Conservation (phyloP, 2,329 filamentous ascomycete genomes). For the Cercospora sp. region DNA sequence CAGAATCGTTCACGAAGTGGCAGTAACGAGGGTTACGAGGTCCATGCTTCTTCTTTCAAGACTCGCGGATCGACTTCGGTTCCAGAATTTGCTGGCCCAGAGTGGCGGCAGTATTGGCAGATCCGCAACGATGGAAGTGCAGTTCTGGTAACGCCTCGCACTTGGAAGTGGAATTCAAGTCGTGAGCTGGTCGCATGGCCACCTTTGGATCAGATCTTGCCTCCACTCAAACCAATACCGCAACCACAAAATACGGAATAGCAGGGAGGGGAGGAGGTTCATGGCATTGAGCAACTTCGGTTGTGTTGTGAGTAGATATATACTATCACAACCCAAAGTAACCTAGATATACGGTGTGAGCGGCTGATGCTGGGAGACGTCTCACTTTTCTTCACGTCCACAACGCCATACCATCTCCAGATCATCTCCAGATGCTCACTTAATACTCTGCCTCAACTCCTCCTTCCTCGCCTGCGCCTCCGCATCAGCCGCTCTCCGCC, state of each 20-base stretch:
- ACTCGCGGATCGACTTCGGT: neutral
- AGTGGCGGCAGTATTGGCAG: constrained; percentile 5
- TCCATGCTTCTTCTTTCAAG: neutral
- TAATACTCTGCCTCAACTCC: constrained; percentile 39
- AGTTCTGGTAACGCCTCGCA: neutral
- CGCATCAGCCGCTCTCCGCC: constrained; percentile 33
- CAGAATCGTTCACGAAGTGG: neutral
- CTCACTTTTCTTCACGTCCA: neutral
- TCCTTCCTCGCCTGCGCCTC: constrained; percentile 35
- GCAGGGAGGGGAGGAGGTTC: neutral
- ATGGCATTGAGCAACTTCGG: neutral
- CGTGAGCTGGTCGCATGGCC: constrained; percentile 6
- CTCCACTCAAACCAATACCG: neutral
- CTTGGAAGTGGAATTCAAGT: constrained; percentile 12
- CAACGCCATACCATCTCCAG: neutral
- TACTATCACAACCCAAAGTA: neutral
- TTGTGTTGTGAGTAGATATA: neutral
- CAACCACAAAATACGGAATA: neutral
- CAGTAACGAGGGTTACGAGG: neutral
- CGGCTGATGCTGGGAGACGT: neutral
- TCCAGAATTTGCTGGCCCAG: neutral
- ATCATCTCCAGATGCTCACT: constrained; percentile 16
- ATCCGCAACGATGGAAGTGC: neutral
- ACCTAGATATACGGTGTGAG: neutral
- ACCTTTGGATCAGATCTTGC: constrained; percentile 1